A percentile compares a stretch with the other conserved stretches of the same genome.
Conservation (phyloP, 352 stramenopile genomes). For the Stephanocyclus meneghinianus region DNA sequence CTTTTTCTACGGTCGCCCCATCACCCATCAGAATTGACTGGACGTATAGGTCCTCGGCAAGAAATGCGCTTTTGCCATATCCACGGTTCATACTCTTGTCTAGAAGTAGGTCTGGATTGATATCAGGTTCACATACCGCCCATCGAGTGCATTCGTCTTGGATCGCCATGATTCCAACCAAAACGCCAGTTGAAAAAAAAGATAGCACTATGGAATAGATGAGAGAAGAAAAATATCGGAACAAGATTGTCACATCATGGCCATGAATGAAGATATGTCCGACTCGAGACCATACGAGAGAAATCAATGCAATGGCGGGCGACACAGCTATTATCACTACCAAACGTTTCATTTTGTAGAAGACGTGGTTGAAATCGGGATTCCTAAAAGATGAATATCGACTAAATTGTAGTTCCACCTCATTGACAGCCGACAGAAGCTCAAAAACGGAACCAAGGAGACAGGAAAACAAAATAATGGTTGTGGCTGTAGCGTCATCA, state of each 20-base stretch:
- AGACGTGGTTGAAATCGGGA: slow-evolving; percentile 7
- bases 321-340: not conserved
- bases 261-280: slow-evolving; percentile 5
- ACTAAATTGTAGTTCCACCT: slow-evolving; percentile 26
- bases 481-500: not conserved
- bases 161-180: slow-evolving; percentile 22
- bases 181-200: slow-evolving; percentile 9
- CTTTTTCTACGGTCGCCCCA: slow-evolving; percentile 25
- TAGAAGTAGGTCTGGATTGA: slow-evolving; percentile 31
- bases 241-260: not conserved
- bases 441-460: slow-evolving; percentile 31
- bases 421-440: slow-evolving; percentile 16
- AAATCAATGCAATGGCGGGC: not conserved
- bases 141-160: slow-evolving; percentile 38
- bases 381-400: slow-evolving; percentile 24
- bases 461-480: slow-evolving; percentile 23
- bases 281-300: slow-evolving; percentile 17
- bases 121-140: slow-evolving; percentile 23
- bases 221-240: not conserved
- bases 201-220: slow-evolving; percentile 34
- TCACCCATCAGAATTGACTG: slow-evolving; percentile 41
- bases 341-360: slow-evolving; percentile 6
- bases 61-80: slow-evolving; percentile 11
- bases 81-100: slow-evolving; percentile 4
- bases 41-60: slow-evolving; percentile 36